Conservation (phyloP, 1,284 basidiomycete species). For the Athelia psychrophila region DNA sequence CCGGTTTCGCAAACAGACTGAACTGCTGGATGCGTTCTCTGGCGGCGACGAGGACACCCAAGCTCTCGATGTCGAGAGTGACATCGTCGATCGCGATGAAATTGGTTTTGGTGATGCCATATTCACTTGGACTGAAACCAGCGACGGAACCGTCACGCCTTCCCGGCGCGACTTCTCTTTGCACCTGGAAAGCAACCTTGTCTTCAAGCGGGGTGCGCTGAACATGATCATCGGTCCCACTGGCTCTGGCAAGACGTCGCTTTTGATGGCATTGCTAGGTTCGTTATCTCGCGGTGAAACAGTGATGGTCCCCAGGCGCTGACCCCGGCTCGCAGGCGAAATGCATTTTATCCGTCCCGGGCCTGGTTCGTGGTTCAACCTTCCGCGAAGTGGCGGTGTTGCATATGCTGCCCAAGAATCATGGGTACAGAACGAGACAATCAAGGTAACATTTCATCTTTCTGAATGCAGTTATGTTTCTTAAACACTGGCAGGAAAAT, state of each 20-base stretch:
- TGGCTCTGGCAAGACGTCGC: constrained; percentile 20
- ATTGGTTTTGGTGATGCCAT: constrained; percentile 23
- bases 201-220: constrained; percentile 43
- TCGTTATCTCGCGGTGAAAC: not conserved
- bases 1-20: constrained; percentile 20
- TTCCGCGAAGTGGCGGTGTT: constrained; percentile 40
- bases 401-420: constrained; percentile 43
- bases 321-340: constrained; percentile 4
- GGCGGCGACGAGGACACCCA: not conserved
- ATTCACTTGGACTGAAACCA: constrained; percentile 17
- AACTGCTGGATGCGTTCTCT: constrained; percentile 32
- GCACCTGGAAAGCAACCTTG: constrained; percentile 33
- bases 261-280: constrained; percentile 32
- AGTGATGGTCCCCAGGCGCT: too few relatives aligned
- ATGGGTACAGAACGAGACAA: constrained; percentile 31
- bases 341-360: constrained; percentile 19
- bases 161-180: constrained; percentile 30
- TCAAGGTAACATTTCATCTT: constrained; percentile 23
- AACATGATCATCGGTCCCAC: constrained; percentile 47
- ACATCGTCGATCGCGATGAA: not conserved
- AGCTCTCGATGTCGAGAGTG: not conserved
- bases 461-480: constrained; percentile 2
- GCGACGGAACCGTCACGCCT: constrained; percentile 1
- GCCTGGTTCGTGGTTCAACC: constrained; percentile 34
- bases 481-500: too few relatives aligned